Base-by-base conservation (phyloP, 495 filamentous ascomycete species). In the Penicillium dipodomyicola region DNA sequence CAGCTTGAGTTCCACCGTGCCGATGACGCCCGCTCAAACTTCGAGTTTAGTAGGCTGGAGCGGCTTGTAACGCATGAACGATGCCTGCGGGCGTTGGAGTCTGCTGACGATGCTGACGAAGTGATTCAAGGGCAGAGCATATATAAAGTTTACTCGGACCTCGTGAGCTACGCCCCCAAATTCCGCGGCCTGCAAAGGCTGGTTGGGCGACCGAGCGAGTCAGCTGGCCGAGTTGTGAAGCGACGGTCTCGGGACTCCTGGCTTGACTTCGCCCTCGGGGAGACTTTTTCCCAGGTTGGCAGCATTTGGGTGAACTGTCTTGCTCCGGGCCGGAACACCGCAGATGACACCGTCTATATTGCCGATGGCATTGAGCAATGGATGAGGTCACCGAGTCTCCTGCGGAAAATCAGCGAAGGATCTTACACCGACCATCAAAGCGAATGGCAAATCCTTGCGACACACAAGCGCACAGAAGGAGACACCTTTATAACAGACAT, bases 301-400 rank as follows among this genome's bases (percentile, higher is more conserved):
- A 78, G 80, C 0, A 72, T 84, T 23, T 82, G 65, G 63, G 74
- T 82, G 14, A 84, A 82, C 54, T 76, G 71, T 48, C 80, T 84
- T 22, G 22, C 22, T 22, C 22, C 2, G 22, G 22, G 22, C 22
- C 22, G 22, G 22, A 79, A 80, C 77, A 41, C 19, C n/a, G 11
- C 0, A 22, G 22, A 22, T 22, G 22, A 2, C 22, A 22, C 22
- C 22, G 22, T 22, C 22, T 22, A 22, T 22, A 22, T 22, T 22
- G 22, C 22, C 22, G 22, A 22, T 22, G 22, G 22, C 22, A 22
- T 22, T 22, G 22, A 22, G 22, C 22, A 22, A 22, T 22, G 22
- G 22, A 22, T 22, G 22, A 22, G 22, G 22, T 22, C 22, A 2
- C 22, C 22, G 22, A 22, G 22, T 22, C 22, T 22, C 22, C 3